Evolutionary conservation across 495 filamentous ascomycete genomes (phyloP), one percentile per base, ranked within the genome.

Genomic region (Letharia lupina): DNA sequence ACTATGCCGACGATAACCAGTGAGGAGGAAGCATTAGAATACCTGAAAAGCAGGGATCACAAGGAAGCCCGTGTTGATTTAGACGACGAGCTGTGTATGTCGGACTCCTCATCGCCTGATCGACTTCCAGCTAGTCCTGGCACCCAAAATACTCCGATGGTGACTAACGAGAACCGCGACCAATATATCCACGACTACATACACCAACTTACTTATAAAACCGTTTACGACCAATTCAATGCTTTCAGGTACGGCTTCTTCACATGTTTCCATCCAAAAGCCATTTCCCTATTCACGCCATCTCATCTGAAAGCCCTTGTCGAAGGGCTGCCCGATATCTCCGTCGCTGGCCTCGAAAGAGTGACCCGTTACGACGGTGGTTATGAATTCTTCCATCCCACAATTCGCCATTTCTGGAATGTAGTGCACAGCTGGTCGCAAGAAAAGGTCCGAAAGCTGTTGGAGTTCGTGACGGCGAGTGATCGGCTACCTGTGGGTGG

Each of bases 381-480:
- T 23, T 96, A 90, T 78, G 81, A 85, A 50, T 79, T 86, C 1
- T 75, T 76, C 12, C 86, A 93, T 71, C 82, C 78, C 8, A 82
- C 86, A 20, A 86, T 98, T 61, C 71, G 78, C 7, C 83, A 90
- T 65, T 97, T 98, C 75, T 98, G 94, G 94, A 79, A 75, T 40
- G 82, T 96, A 12, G 87, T 93, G 9, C 83, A 67, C 54, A 60
- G 42, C 23, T 69, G 68, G 68, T 28, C 68, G 42, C 79, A 87
- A n/a, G 81, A 82, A 59, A 85, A 87, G 78, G 87, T 87, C 71
- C 81, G 84, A 42, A 81, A 82, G 70, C 78, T 98, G 59, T 79
- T 98, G 63, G 92, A 97, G 73, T 98, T 98, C 69, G 93, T 98
- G 33, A 98, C 94, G 33, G 91, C 92, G 6, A 93, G 87, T 74